Evolutionary conservation across 805 yeast species (phyloP).

Genomic region (Lipomyces spencermartinsiae): DNA sequence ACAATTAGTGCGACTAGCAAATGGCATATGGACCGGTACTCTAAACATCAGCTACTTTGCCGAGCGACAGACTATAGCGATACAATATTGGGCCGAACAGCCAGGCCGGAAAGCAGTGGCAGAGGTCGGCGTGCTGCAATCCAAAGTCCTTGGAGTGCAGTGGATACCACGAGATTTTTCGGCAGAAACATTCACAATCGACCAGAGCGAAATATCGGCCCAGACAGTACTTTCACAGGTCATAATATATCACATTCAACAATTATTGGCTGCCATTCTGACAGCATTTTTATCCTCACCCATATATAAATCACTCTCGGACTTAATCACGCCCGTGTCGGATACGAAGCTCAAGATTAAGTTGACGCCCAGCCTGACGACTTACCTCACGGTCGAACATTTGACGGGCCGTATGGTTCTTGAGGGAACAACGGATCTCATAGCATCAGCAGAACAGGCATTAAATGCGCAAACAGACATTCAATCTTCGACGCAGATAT

Average conservation of each 20-base stretch:
- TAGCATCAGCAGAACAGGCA: conserved; percentile 30
- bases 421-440: conserved; percentile 28
- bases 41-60: conserved; percentile 64
- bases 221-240: conserved; percentile 31
- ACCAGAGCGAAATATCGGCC: conserved; percentile 32
- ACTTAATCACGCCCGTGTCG: conserved; percentile 25
- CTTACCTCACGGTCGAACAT: conserved; percentile 34
- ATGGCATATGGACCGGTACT: conserved; percentile 63
- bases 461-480: conserved; percentile 31
- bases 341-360: conserved; percentile 30
- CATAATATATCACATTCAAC: conserved; percentile 31
- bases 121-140: conserved; percentile 60
- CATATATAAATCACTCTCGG: conserved; percentile 21
- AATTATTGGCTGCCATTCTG: conserved; percentile 27
- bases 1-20: conserved; percentile 60
- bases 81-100: conserved; percentile 66
- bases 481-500: conserved; percentile 21
- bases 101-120: conserved; percentile 56
- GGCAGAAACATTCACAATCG: conserved; percentile 26
- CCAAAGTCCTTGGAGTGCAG: conserved; percentile 33
- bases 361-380: conserved; percentile 31
- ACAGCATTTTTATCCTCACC: conserved; percentile 17
- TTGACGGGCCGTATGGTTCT: conserved; percentile 35
- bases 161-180: conserved; percentile 29
- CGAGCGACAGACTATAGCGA: conserved; percentile 58